Conservation (phyloP, 1,139 yeast genomes). For the Pichia sp. region DNA sequence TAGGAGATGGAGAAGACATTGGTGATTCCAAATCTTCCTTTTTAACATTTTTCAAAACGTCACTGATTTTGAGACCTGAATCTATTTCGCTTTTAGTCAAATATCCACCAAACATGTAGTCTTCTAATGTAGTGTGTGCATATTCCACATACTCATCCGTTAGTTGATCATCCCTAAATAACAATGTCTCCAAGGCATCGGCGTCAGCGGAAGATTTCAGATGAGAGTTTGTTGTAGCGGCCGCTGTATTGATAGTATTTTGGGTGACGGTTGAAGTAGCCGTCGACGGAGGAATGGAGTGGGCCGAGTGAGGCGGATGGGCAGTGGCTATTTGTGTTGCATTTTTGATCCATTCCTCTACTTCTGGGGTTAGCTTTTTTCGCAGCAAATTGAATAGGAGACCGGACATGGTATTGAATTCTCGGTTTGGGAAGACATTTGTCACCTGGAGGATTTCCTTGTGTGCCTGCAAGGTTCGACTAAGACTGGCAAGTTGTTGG, state of each 20-base stretch:
- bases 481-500: constrained; percentile 74
- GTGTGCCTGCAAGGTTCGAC: constrained; percentile 61
- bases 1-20: neutral
- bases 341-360: constrained; percentile 73
- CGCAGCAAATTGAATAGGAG: constrained; percentile 76
- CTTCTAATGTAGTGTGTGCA: constrained; percentile 49
- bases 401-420: constrained; percentile 78
- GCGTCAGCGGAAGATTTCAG: neutral
- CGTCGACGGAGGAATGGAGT: constrained; percentile 35
- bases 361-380: constrained; percentile 86
- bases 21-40: constrained; percentile 5
- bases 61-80: constrained; percentile 34
- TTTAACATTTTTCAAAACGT: constrained; percentile 14
- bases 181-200: constrained; percentile 13
- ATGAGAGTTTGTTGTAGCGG: constrained; percentile 10
- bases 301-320: neutral
- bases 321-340: constrained; percentile 35
- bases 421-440: constrained; percentile 77
- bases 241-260: neutral
- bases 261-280: constrained; percentile 12
- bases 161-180: constrained; percentile 48
- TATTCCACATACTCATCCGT: constrained; percentile 59
- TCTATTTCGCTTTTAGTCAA: constrained; percentile 49
- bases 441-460: constrained; percentile 57
- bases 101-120: constrained; percentile 61